Evolutionary conservation across 78 protist genomes (phyloP).

Genomic region (Capsaspora owczarzaki): DNA sequence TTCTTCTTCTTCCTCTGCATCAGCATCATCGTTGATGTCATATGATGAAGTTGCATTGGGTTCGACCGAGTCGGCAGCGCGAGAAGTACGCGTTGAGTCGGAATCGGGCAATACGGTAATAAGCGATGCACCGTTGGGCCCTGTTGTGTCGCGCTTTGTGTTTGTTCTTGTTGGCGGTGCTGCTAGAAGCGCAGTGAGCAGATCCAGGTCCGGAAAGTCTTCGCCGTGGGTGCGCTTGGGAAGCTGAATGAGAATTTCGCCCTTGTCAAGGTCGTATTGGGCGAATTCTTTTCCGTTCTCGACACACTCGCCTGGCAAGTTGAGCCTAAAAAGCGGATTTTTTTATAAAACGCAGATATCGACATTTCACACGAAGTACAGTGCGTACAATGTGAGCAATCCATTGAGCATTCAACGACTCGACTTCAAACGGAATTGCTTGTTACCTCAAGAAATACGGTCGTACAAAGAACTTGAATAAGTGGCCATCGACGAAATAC

Average conservation of each 20-base stretch:
- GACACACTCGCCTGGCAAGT: background rate
- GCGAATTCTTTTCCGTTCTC: slow-evolving; percentile 12
- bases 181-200: background rate
- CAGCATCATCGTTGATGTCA: background rate
- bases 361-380: background rate
- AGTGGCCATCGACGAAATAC: background rate
- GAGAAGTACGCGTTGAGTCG: background rate
- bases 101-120: no score
- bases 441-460: slow-evolving; percentile 5
- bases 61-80: no score
- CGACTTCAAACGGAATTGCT: background rate
- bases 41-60: background rate
- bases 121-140: no score
- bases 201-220: slow-evolving; percentile 4
- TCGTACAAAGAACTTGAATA: background rate
- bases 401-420: background rate
- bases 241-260: background rate
- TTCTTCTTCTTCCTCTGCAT: background rate
- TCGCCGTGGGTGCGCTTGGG: slow-evolving; percentile 7
- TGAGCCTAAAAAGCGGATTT: background rate
- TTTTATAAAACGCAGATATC: background rate
- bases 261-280: background rate
- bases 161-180: no score
- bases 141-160: no score
- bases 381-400: background rate